A percentile compares a stretch with the other conserved stretches of the same genome.
These are phyloP conservation scores for Tolypocladium sp. DNA, from an alignment of 2,329 filamentous ascomycete genomes.

Conservation along the genomic window DNA sequence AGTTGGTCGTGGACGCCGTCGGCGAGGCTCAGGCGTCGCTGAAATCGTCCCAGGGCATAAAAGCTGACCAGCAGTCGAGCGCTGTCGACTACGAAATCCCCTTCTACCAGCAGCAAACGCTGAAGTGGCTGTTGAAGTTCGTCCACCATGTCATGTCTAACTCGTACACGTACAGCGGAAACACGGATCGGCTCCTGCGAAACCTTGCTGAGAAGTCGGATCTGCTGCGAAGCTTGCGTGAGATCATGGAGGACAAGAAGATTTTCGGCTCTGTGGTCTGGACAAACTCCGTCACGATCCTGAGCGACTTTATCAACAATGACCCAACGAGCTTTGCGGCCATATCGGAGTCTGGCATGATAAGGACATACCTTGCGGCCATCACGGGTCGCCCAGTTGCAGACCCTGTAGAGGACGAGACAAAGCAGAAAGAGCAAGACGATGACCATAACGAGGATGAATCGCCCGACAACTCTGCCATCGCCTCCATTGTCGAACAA, in stretches of 20 bases:
- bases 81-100: slow-evolving; percentile 89
- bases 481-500: slow-evolving; percentile 23
- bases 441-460: slow-evolving; percentile 25
- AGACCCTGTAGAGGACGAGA: slow-evolving; percentile 16
- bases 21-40: slow-evolving; percentile 57
- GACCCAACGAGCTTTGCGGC: slow-evolving; percentile 96
- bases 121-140: slow-evolving; percentile 93
- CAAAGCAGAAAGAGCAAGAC: slow-evolving; percentile 19
- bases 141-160: slow-evolving; percentile 90
- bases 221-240: slow-evolving; percentile 67
- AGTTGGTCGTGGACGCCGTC: slow-evolving; percentile 74
- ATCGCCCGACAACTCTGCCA: slow-evolving; percentile 29
- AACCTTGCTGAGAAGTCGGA: slow-evolving; percentile 92
- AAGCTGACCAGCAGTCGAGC: slow-evolving; percentile 59
- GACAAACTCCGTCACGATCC: slow-evolving; percentile 85
- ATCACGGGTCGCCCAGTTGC: slow-evolving; percentile 51
- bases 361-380: slow-evolving; percentile 75
- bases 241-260: slow-evolving; percentile 70
- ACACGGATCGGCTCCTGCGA: slow-evolving; percentile 80
- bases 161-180: slow-evolving; percentile 59
- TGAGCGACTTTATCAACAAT: slow-evolving; percentile 97
- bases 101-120: slow-evolving; percentile 84
- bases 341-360: slow-evolving; percentile 87
- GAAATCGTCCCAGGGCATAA: slow-evolving; percentile 63
- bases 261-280: slow-evolving; percentile 89